Evolutionary conservation across 352 stramenopile species (phyloP), one percentile per base, ranked within the genome.

Genomic region (Globisporangium barbulae): DNA sequence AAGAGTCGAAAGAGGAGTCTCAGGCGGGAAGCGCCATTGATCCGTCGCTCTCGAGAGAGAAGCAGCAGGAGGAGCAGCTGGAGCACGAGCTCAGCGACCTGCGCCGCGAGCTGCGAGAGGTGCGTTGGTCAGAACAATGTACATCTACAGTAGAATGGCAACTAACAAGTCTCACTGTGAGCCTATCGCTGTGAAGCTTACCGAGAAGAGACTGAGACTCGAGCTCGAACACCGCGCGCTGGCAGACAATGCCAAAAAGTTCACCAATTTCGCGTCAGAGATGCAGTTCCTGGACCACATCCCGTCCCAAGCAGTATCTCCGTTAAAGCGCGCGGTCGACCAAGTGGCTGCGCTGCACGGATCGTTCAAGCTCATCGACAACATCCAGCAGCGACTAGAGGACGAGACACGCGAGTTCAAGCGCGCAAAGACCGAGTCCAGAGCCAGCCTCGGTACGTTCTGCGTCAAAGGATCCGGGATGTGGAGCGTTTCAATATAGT

Each of bases 211-310:
- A 56, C 30, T 13, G 17, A 25, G 22, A 15, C 30, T 56, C 17
- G 28, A 41, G 63, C 70, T 70, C 21, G 68, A 80, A 33, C 72
- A 90, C 39, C 72, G 69, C 9, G 49, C 69, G 31, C 41, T 85
- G 39, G 67, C 75, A 53, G 47, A 64, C 3, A 73, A 72, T 17
- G 70, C 71, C 22, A 50, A 64, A 30, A 69, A 74, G 17, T 86
- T 90, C 52, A 69, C 81, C 8, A 50, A 44, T 5, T 52, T 88
- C 10, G 49, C 70, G 44, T 39, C 65, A 7, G 65, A 79, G 44
- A 57, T 88, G 41, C 70, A 75, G 4, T 89, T 89, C 41, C 61
- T 90, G 44, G 75, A 90, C 9, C 63, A 76, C 13, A 37, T 81
- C 31, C 66, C 77, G 0, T 42, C 72, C 22, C 68, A 72, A 31